phyloP scores from a whole-genome alignment of 371 early-diverging fungal genomes.

The Mucor plumbeus region DNA sequence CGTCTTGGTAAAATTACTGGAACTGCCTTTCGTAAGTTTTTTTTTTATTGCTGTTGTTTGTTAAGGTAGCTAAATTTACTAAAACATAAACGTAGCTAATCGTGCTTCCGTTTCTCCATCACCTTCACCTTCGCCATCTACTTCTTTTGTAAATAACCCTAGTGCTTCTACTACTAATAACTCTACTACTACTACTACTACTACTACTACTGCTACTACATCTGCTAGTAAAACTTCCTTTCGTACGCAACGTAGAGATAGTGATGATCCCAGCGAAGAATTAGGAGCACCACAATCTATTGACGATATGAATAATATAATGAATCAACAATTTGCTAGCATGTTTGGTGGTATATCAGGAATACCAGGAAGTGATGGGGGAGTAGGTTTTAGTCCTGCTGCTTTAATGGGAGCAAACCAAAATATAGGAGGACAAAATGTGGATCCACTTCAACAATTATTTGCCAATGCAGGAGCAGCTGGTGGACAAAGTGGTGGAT shows the following conservation, averaged over 20 bases:
- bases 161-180: not conserved
- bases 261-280: slow-evolving; percentile 52
- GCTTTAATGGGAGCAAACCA: not conserved
- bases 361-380: slow-evolving; percentile 11
- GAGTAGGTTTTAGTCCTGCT: slow-evolving; percentile 26
- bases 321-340: slow-evolving; percentile 18
- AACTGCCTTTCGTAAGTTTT: slow-evolving; percentile 53
- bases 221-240: not conserved
- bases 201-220: not conserved
- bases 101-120: slow-evolving; percentile 30
- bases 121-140: slow-evolving; percentile 46
- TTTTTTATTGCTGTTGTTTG: no score
- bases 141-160: slow-evolving; percentile 10
- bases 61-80: not conserved
- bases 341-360: slow-evolving; percentile 30
- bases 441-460: slow-evolving; percentile 7
- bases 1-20: slow-evolving; percentile 65
- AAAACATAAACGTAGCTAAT: slow-evolving; percentile 22
- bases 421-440: not conserved
- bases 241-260: slow-evolving; percentile 24
- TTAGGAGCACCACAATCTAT: slow-evolving; percentile 46
- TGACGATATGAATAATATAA: slow-evolving; percentile 7
- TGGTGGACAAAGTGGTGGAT: slow-evolving; percentile 18
- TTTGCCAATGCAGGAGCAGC: slow-evolving; percentile 1
- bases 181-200: not conserved